Evolutionary conservation across 2,329 filamentous ascomycete species (phyloP).

Genomic region (Colletotrichum cuscutae): DNA sequence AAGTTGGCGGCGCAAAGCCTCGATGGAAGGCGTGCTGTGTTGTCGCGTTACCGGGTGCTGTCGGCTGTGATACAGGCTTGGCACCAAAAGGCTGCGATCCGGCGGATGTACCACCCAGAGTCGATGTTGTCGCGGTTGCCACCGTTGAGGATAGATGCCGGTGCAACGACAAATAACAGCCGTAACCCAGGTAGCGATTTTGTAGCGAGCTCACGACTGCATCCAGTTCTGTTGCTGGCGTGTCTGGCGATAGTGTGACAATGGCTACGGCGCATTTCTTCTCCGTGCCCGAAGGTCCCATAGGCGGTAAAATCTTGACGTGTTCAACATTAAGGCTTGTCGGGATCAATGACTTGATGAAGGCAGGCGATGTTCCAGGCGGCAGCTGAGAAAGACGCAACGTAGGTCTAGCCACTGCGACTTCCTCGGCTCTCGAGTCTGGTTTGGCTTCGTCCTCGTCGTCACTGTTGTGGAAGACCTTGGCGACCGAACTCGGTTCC

Average conservation of each 20-base stretch:
- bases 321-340: conserved; percentile 74
- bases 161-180: conserved; percentile 83
- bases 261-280: conserved; percentile 81
- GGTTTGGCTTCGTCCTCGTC: conserved; percentile 61
- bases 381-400: conserved; percentile 70
- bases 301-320: conserved; percentile 74
- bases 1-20: conserved; percentile 81
- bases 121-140: conserved; percentile 53
- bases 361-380: conserved; percentile 67
- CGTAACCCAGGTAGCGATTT: conserved; percentile 86
- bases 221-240: conserved; percentile 85
- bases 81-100: conserved; percentile 81
- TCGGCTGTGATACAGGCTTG: conserved; percentile 65
- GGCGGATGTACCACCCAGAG: conserved; percentile 55
- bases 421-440: conserved; percentile 63
- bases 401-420: conserved; percentile 70
- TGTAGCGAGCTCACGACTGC: conserved; percentile 80
- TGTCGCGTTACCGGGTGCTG: conserved; percentile 47
- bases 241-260: conserved; percentile 83
- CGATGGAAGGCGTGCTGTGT: conserved; percentile 59
- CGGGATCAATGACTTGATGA: conserved; percentile 69
- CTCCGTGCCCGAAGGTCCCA: conserved; percentile 64
- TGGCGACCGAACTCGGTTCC: conserved; percentile 69
- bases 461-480: conserved; percentile 77
- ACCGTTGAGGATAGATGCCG: conserved; percentile 83